A percentile compares a stretch with the other conserved stretches of the same genome.
phyloP scores from a whole-genome alignment of 2,329 filamentous ascomycete species.

The Cercospora zeae-maydis region DNA sequence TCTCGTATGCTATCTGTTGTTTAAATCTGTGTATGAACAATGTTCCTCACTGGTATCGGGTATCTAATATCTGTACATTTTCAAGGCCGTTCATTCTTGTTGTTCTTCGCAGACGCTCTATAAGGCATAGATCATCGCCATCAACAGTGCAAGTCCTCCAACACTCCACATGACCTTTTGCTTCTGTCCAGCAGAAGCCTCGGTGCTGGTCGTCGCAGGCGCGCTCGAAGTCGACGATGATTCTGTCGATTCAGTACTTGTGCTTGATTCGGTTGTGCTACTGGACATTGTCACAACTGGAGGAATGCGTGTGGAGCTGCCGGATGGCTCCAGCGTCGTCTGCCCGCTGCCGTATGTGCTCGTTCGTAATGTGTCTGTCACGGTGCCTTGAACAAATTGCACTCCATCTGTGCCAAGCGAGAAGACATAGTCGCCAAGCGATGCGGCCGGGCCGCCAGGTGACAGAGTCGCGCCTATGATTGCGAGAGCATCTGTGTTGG shows the following conservation, averaged over 20 bases:
- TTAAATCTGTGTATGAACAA: too few species aligned
- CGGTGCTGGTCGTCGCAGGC: neutral
- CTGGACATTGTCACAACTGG: constrained; percentile 5
- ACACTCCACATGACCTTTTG: constrained; percentile 3
- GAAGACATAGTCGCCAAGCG: neutral
- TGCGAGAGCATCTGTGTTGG: constrained; percentile 7
- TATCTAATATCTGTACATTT: too few species aligned
- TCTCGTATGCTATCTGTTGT: too few species aligned
- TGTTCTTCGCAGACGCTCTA: neutral
- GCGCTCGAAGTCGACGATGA: neutral
- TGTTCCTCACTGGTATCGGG: too few species aligned
- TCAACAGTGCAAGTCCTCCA: neutral
- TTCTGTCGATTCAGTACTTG: neutral
- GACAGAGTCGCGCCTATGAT: constrained; percentile 3
- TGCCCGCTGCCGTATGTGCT: constrained; percentile 8
- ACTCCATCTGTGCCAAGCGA: constrained; percentile 12
- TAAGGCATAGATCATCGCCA: neutral
- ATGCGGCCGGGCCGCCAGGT: neutral
- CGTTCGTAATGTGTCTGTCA: neutral
- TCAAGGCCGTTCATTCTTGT: too few species aligned
- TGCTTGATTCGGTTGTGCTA: neutral
- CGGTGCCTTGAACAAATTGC: neutral
- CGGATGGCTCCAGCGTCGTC: neutral
- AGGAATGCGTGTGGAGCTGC: neutral
- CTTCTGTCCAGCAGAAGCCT: constrained; percentile 7